These are phyloP conservation scores for Helianthus annuus DNA, from an alignment of 129 eudicot species.

Conservation along the genomic window DNA sequence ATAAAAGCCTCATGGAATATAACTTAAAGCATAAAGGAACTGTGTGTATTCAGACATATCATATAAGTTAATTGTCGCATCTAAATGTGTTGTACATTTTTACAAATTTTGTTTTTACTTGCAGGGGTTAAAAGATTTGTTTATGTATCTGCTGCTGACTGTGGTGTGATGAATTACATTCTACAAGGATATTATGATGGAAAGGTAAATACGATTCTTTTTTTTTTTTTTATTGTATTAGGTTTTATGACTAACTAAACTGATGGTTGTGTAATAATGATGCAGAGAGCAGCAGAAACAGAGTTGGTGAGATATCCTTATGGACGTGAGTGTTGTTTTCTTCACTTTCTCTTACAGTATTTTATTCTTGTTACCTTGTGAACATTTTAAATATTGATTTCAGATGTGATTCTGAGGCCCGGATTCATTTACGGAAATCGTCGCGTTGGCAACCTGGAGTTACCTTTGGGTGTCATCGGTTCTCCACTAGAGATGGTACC, in stretches of 20 bases:
- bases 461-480: constrained; percentile 84
- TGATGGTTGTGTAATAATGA: constrained; percentile 22
- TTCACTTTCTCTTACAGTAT: neutral
- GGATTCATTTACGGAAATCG: constrained; percentile 96
- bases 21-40: constrained; percentile 11
- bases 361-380: neutral
- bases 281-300: constrained; percentile 97
- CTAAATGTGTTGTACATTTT: neutral
- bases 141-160: constrained; percentile 91
- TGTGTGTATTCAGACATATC: neutral
- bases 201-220: constrained; percentile 54
- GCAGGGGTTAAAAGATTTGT: constrained; percentile 87
- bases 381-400: constrained; percentile 7
- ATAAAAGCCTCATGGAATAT: constrained; percentile 10
- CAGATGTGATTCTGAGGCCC: constrained; percentile 95
- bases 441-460: constrained; percentile 78
- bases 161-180: constrained; percentile 73
- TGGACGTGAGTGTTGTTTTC: constrained; percentile 66
- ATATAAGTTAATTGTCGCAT: neutral
- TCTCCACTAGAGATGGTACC: constrained; percentile 85
- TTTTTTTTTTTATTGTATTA: neutral
- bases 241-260: constrained; percentile 6
- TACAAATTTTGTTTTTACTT: constrained; percentile 2
- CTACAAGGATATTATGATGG: constrained; percentile 95
- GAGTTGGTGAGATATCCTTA: constrained; percentile 88